Evolutionary conservation across 176 grass and related monocot species (phyloP).

Genomic region (Coix lacrymajobi): DNA sequence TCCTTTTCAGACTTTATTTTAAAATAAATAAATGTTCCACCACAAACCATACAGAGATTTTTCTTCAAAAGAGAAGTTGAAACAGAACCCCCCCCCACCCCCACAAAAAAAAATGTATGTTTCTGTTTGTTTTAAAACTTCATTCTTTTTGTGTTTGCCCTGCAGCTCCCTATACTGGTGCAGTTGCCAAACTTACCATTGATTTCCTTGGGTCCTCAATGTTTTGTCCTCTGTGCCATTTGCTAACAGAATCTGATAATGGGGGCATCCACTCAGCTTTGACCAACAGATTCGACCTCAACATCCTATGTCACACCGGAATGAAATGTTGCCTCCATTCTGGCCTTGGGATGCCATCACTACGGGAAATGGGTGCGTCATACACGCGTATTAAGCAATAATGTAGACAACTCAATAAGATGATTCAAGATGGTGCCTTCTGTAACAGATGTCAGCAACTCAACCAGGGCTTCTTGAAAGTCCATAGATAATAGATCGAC

Average conservation of each 20-base stretch:
- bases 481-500: slow-evolving; percentile 58
- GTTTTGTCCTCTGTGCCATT: background rate
- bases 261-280: background rate
- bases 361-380: background rate
- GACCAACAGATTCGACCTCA: background rate
- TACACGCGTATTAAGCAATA: background rate
- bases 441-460: background rate
- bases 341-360: background rate
- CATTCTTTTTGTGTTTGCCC: background rate
- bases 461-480: slow-evolving; percentile 44
- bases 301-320: background rate
- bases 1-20: background rate
- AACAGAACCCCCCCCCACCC: too few relatives aligned
- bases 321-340: background rate
- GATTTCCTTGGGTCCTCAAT: background rate
- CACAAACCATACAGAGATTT: background rate
- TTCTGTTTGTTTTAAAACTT: background rate
- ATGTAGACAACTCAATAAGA: background rate
- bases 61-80: background rate
- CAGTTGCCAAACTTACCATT: background rate
- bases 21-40: background rate
- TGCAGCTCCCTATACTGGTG: background rate
- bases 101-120: background rate
- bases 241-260: background rate
- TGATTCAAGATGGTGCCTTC: background rate